Conservation (phyloP, 1,284 basidiomycete genomes). For the Garcileccinum viscosum region DNA sequence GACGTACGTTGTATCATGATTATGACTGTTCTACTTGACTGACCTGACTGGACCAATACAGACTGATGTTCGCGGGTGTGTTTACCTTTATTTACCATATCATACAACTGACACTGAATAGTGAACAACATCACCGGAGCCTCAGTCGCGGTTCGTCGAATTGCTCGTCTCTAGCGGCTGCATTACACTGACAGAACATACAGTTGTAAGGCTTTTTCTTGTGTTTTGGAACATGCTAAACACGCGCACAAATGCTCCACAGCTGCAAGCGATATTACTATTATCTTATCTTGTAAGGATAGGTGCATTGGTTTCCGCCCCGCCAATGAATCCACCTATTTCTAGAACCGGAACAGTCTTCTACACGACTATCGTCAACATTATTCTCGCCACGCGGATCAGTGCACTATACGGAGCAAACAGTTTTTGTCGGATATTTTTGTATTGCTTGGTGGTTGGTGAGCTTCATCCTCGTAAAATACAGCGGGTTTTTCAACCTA, state of each 20-base stretch:
- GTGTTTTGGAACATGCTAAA: not conserved
- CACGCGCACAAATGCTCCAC: not conserved
- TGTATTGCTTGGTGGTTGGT: slow-evolving; percentile 27
- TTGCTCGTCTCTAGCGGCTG: not conserved
- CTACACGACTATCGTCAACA: slow-evolving; percentile 27
- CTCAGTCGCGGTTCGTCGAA: slow-evolving; percentile 20
- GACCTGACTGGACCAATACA: not conserved
- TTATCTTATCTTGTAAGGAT: slow-evolving; percentile 27
- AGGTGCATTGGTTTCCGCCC: no score
- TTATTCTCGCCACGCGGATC: slow-evolving; percentile 26
- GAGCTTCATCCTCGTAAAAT: not conserved
- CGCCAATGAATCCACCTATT: not conserved
- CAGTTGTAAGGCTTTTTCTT: slow-evolving; percentile 25
- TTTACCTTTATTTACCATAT: not conserved
- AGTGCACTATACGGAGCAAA: slow-evolving; percentile 16
- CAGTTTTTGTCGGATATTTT: slow-evolving; percentile 8
- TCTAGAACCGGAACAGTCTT: slow-evolving; percentile 26
- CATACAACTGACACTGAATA: slow-evolving; percentile 9
- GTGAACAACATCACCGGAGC: slow-evolving; percentile 28
- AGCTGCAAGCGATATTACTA: slow-evolving; percentile 32
- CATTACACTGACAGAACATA: slow-evolving; percentile 6
- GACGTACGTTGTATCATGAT: slow-evolving; percentile 15
- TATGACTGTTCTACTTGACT: not conserved
- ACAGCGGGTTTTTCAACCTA: not conserved
- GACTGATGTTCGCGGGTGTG: slow-evolving; percentile 25